Base-by-base conservation (phyloP, 2,329 filamentous ascomycete species). In the Fonsecaea multimorphosa region DNA sequence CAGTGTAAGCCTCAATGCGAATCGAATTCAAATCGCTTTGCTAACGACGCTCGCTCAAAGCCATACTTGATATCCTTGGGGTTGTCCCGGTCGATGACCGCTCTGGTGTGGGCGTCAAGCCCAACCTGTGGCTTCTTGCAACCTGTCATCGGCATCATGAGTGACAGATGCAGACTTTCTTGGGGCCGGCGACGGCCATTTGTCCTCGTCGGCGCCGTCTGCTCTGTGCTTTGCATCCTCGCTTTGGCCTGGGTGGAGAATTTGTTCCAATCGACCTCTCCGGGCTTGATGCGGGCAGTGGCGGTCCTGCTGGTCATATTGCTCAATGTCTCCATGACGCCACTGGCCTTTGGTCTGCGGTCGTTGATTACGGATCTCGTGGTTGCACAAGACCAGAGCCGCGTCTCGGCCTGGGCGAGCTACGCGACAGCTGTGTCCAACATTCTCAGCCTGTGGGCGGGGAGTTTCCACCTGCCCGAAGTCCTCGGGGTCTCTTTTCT, bases 271-370 rank as follows among this genome's bases (percentile, higher is more conserved):
- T 9, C 52, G 4, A 19, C n/a, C n/a, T 27, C 12, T 9, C 27
- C 19, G n/a, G 12, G 27, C 31, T n/a, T 31, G 52, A 55, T 31
- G 31, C 52, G 19, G 16, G 31, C n/a, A 11, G 32, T 55, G 24
- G 52, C 52, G 8, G 29, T 55, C 4, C 52, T 55, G 11, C 14
- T 36, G 24, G 52, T 55, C n/a, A 31, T 55, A 19, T 14, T 55
- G 31, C 52, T 55, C 24, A 55, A 55, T 12, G 31, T 55, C 52
- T 55, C 52, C 29, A 55, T 55, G 52, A 55, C 52, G 16, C 52
- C 52, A 11, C 52, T 55, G 12, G 52, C 52, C n/a, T 55, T 55
- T 19, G 52, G 52, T 32, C 52, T 55, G 19, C 52, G 52, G 29
- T 55, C 52, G 9, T 34, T 55, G 29, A 36, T 55, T 27, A 36